Base-by-base conservation (phyloP, 768 basidiomycete genomes). In the Leccinum longicurvipes region DNA sequence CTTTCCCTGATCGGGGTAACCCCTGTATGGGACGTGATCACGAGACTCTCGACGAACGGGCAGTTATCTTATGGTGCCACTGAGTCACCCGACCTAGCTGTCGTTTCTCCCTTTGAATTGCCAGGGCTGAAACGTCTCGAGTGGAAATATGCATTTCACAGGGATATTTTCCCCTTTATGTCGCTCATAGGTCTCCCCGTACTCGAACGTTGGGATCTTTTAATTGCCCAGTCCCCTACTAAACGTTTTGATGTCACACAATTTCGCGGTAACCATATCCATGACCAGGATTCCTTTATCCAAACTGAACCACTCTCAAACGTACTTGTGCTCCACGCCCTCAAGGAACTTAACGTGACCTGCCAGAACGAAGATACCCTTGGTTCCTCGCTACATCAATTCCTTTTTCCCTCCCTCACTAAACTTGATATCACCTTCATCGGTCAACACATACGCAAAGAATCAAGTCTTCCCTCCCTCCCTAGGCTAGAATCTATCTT, bases 401-500 rank as follows among this genome's bases (percentile, higher is more conserved):
- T 82, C 57, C 55, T 70, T 39, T 74, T 82, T 55, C 79, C 80
- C 2, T 63, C 63, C 42, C 75, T 82, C 46, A 65, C 76, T 61
- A 76, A 73, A 48, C 70, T 81, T 51, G 78, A 78, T 52, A 64
- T 83, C 50, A 67, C 74, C 36, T 76, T 77, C 50, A 59, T 73
- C 47, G 74, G 72, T 51, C 66, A 63, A 19, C 62, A 63, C 24
- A 48, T 52, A 29, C 63, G 61, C 46, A 65, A 61, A 57, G 63
- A 60, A 39, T 49, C 63, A 41, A 56, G 52, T 23, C 17, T 62
- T 14, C 76, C 78, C 14, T 50, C 60, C 6, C 68, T 84, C 51
- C 79, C 79, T 36, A 74, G 77, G 28, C 73, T 81, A 27, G 80
- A 82, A 65, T 75, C 71, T 34, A 71, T 85, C 54, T 81, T 84